Conservation (phyloP, 2,329 filamentous ascomycete genomes). For the Calonectria hawksworthii region DNA sequence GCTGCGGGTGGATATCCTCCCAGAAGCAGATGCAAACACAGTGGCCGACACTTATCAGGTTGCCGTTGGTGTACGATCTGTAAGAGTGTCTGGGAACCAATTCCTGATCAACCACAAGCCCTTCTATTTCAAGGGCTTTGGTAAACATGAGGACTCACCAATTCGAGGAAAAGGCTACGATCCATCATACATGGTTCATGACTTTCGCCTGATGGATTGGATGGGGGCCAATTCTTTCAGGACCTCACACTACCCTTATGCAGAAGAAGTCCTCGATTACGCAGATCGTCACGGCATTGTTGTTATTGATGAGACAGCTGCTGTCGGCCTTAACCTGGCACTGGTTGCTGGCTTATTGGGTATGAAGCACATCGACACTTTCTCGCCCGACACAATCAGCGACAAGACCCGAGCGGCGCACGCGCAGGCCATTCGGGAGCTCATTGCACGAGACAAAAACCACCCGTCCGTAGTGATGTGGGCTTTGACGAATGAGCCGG, state of each 20-base stretch:
- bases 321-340: constrained; percentile 26
- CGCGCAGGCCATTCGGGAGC: constrained; percentile 25
- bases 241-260: constrained; percentile 32
- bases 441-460: constrained; percentile 31
- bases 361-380: constrained; percentile 3
- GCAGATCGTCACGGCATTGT: constrained; percentile 31
- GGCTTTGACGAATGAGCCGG: constrained; percentile 31
- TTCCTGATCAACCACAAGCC: constrained; percentile 32
- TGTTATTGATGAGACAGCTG: constrained; percentile 29
- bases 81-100: constrained; percentile 22
- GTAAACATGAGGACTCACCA: constrained; percentile 31
- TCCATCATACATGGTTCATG: constrained; percentile 30
- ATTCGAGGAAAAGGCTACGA: constrained; percentile 31
- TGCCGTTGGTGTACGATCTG: constrained; percentile 19
- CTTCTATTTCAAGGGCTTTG: constrained; percentile 35
- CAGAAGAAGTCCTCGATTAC: constrained; percentile 31
- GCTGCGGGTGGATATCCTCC: constrained; percentile 16
- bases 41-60: constrained; percentile 24
- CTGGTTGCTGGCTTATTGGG: constrained; percentile 26
- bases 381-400: constrained; percentile 26
- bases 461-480: constrained; percentile 31
- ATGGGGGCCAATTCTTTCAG: constrained; percentile 33
- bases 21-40: not conserved
- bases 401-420: constrained; percentile 22
- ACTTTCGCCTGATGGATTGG: constrained; percentile 31